Evolutionary conservation across 1,139 yeast species (phyloP).

Genomic region (Blastobotrys arbuscula): DNA sequence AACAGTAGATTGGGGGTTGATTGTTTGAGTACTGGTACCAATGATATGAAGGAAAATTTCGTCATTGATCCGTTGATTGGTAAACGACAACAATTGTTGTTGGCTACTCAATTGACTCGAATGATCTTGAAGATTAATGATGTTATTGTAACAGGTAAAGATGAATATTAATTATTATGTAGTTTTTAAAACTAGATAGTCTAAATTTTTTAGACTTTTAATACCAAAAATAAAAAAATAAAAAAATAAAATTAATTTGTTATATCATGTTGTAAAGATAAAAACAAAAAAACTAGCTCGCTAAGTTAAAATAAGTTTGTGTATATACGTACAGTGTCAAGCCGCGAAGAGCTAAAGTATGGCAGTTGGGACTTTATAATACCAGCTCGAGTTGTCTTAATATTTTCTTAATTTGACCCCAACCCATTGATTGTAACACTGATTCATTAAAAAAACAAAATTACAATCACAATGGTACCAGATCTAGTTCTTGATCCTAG

Average conservation of each 20-base stretch:
- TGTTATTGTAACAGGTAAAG: constrained; percentile 88
- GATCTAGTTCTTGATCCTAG: constrained; percentile 71
- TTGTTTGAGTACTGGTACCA: constrained; percentile 78
- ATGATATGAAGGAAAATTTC: constrained; percentile 83
- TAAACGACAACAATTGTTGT: constrained; percentile 87
- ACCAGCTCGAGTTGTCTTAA: too few species aligned
- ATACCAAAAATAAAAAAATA: not conserved
- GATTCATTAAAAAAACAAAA: too few species aligned
- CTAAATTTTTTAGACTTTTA: not conserved
- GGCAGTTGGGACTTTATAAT: not conserved
- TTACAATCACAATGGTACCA: constrained; percentile 34
- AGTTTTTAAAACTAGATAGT: too few species aligned
- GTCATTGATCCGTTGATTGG: constrained; percentile 97
- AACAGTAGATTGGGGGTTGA: constrained; percentile 82
- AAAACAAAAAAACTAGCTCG: too few species aligned
- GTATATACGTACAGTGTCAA: too few species aligned
- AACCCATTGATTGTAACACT: not conserved
- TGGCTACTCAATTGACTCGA: constrained; percentile 95
- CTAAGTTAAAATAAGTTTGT: too few species aligned
- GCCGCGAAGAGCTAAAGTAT: too few species aligned
- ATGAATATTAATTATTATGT: constrained; percentile 38
- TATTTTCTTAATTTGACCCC: too few species aligned
- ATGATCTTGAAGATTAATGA: constrained; percentile 96
- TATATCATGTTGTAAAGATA: not conserved
- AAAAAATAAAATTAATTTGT: not conserved